Evolutionary conservation across 345 rosid genomes (phyloP).

Genomic region (Populus simonii): DNA sequence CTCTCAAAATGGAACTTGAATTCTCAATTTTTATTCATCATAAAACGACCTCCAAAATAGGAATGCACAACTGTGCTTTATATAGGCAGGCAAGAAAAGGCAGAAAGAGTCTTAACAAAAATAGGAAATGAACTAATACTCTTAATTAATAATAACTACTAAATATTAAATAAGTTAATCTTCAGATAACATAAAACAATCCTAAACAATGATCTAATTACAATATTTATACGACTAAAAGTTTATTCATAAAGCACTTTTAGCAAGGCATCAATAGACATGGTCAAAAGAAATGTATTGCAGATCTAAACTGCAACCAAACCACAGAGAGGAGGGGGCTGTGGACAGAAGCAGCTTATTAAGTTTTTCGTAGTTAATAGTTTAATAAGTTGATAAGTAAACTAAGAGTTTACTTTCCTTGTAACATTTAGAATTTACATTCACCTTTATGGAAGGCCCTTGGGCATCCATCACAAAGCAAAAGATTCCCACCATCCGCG

Average conservation of each 20-base stretch:
- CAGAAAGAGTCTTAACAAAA: background rate
- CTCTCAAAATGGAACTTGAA: background rate
- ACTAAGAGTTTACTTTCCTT: background rate
- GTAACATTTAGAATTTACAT: background rate
- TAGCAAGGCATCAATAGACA: background rate
- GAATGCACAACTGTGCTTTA: background rate
- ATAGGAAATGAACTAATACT: background rate
- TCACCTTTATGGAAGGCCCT: slow-evolving; percentile 98
- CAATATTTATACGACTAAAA: background rate
- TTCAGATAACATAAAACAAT: background rate
- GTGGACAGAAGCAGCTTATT: background rate
- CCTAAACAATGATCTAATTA: background rate
- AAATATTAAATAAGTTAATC: background rate
- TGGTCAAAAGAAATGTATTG: background rate
- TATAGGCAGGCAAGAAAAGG: background rate
- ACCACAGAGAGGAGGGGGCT: background rate
- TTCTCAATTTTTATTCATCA: background rate
- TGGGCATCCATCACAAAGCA: slow-evolving; percentile 97
- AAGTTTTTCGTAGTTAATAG: background rate
- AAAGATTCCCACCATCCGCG: slow-evolving; percentile 93
- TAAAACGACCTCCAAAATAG: background rate
- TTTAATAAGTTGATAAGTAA: background rate
- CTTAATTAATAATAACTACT: background rate
- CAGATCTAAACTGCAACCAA: background rate
- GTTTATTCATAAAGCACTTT: background rate